A percentile compares a stretch with the other conserved stretches of the same genome.
phyloP scores from a whole-genome alignment of 2,329 filamentous ascomycete species.

The Aspergillus arachidicola region DNA sequence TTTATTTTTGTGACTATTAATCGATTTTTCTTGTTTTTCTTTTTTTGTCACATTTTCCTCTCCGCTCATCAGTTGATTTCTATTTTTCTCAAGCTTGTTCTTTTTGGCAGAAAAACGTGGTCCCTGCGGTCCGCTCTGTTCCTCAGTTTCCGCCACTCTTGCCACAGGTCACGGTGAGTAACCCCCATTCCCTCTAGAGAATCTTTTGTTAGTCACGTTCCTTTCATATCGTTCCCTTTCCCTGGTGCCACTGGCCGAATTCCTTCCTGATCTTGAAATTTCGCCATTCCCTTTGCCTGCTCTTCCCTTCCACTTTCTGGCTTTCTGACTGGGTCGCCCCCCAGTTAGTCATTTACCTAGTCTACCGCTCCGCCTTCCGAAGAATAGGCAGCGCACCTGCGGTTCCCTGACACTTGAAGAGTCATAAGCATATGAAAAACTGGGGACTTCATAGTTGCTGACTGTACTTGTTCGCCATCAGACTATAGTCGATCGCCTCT shows the following conservation, averaged over 20 bases:
- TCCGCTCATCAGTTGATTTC: conserved; percentile 1
- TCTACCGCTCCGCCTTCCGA: conserved; percentile 18
- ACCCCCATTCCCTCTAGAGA: neutral
- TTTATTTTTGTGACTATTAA: neutral
- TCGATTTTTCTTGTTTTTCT: neutral
- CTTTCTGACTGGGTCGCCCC: conserved; percentile 15
- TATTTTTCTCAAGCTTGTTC: neutral
- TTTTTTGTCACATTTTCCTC: conserved; percentile 1
- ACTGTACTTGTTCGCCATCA: conserved; percentile 17
- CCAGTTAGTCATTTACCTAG: conserved; percentile 12
- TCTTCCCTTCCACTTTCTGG: conserved; percentile 3
- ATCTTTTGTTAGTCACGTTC: neutral
- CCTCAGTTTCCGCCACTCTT: conserved; percentile 21
- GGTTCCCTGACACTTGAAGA: conserved; percentile 9
- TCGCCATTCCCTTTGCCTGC: conserved; percentile 5
- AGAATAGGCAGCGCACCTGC: conserved; percentile 23
- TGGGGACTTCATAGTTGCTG: conserved; percentile 4
- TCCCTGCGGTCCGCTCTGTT: conserved; percentile 23
- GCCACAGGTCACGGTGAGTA: conserved; percentile 16
- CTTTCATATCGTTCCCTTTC: neutral
- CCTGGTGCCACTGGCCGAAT: neutral
- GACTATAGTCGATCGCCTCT: conserved; percentile 17
- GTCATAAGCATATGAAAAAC: conserved; percentile 9
- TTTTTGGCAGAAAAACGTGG: conserved; percentile 16
- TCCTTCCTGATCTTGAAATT: conserved; percentile 1